Percentiles rank a stretch among this genome's conserved stretches.
Evolutionary conservation across 495 filamentous ascomycete genomes (phyloP).

Genomic region (Peziza echinospora): DNA sequence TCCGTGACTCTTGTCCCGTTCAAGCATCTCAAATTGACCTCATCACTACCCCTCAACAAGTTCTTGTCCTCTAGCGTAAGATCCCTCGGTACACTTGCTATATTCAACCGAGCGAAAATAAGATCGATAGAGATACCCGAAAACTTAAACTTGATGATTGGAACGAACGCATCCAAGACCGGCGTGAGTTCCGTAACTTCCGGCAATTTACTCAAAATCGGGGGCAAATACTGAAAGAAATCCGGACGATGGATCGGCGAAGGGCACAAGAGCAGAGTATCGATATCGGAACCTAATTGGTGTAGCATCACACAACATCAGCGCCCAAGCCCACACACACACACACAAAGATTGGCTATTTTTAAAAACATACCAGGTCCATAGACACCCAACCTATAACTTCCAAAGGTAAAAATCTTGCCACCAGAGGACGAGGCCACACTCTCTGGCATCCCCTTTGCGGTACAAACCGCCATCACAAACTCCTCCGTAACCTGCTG

Average conservation of each 20-base stretch:
- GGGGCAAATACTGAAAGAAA: slow-evolving; percentile 75
- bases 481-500: slow-evolving; percentile 67
- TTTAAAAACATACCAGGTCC: slow-evolving; percentile 50
- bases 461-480: slow-evolving; percentile 47
- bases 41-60: slow-evolving; percentile 65
- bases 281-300: slow-evolving; percentile 80
- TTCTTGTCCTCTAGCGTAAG: slow-evolving; percentile 60
- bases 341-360: slow-evolving; percentile 10
- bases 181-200: slow-evolving; percentile 69
- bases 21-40: slow-evolving; percentile 63
- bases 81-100: slow-evolving; percentile 47
- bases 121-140: slow-evolving; percentile 83
- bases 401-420: slow-evolving; percentile 85
- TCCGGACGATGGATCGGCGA: slow-evolving; percentile 69
- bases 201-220: slow-evolving; percentile 46
- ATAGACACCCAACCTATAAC: slow-evolving; percentile 81
- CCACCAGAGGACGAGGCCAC: slow-evolving; percentile 63
- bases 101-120: slow-evolving; percentile 60
- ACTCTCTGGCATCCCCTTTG: slow-evolving; percentile 47
- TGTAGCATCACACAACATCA: too few relatives aligned
- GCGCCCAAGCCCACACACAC: too few relatives aligned
- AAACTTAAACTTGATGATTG: slow-evolving; percentile 87
- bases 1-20: slow-evolving; percentile 88
- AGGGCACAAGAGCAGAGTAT: slow-evolving; percentile 78
- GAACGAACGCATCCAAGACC: slow-evolving; percentile 76